phyloP scores from a whole-genome alignment of 2,329 filamentous ascomycete genomes.

The Camillea tinctor region DNA sequence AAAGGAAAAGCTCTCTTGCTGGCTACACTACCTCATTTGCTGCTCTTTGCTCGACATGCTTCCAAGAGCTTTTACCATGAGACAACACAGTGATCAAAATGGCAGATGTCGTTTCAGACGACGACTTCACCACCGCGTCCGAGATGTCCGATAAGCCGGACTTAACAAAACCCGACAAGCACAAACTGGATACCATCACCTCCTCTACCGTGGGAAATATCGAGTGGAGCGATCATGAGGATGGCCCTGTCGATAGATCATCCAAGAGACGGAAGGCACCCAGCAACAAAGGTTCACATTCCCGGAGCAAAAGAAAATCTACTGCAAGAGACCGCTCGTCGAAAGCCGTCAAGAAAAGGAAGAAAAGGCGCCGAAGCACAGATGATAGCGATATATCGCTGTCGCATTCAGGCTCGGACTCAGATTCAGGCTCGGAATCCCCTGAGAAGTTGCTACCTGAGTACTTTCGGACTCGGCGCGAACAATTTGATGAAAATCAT shows the following conservation, averaged over 20 bases:
- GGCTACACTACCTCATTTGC: too few relatives aligned
- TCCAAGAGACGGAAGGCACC: conserved; percentile 26
- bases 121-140: conserved; percentile 25
- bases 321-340: conserved; percentile 10
- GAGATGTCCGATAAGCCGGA: conserved; percentile 14
- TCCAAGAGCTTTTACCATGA: conserved; percentile 3
- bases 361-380: conserved; percentile 13
- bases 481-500: conserved; percentile 63
- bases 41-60: not conserved
- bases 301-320: conserved; percentile 22
- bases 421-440: conserved; percentile 41
- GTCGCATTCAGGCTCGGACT: conserved; percentile 39
- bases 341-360: conserved; percentile 9
- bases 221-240: conserved; percentile 31
- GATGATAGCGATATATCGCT: conserved; percentile 28
- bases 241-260: conserved; percentile 11
- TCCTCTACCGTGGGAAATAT: conserved; percentile 12
- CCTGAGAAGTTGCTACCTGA: conserved; percentile 63
- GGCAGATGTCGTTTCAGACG: conserved; percentile 25
- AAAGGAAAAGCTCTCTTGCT: too few relatives aligned
- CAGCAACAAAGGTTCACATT: conserved; percentile 7
- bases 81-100: conserved; percentile 11
- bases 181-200: conserved; percentile 16
- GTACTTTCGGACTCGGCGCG: conserved; percentile 68
- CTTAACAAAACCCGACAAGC: conserved; percentile 16